These are phyloP conservation scores for Coniochaeta sp. DNA, from an alignment of 2,329 filamentous ascomycete species.

Conservation along the genomic window DNA sequence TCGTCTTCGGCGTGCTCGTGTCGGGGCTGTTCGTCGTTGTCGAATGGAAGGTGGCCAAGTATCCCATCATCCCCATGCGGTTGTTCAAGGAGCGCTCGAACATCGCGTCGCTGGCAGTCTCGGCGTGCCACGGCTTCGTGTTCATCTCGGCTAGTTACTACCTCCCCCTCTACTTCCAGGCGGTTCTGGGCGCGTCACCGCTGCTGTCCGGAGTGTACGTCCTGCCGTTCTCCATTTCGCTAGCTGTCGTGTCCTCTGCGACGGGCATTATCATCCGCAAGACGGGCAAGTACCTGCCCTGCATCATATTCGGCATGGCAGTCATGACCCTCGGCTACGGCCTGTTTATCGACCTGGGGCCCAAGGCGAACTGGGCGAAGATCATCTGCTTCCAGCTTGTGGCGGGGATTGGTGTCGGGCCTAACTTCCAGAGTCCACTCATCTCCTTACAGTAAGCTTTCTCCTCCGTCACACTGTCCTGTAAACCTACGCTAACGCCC, in stretches of 20 bases:
- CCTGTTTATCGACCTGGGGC: constrained; percentile 46
- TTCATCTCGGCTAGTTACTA: constrained; percentile 65
- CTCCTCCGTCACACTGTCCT: too few species aligned
- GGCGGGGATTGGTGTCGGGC: constrained; percentile 51
- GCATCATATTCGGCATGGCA: constrained; percentile 45
- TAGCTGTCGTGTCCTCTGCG: constrained; percentile 34
- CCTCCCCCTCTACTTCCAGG: constrained; percentile 67
- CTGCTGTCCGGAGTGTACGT: constrained; percentile 55
- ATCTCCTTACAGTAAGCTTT: constrained; percentile 61
- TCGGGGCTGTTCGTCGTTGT: constrained; percentile 47
- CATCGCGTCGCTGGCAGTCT: constrained; percentile 42
- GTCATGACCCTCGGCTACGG: constrained; percentile 54
- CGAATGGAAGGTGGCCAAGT: constrained; percentile 56
- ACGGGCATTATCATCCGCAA: constrained; percentile 39
- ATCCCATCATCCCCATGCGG: constrained; percentile 60
- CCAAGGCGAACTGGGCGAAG: constrained; percentile 38
- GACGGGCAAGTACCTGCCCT: constrained; percentile 50
- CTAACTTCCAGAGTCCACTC: constrained; percentile 56
- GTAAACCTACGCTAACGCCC: too few species aligned
- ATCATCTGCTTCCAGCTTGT: constrained; percentile 51
- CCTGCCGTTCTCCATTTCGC: constrained; percentile 49
- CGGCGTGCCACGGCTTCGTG: constrained; percentile 42
- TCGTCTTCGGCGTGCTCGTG: constrained; percentile 50
- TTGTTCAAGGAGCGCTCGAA: constrained; percentile 52
- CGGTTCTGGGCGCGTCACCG: constrained; percentile 53